phyloP scores from a whole-genome alignment of 23 red algal species.

The Agarophyton chilense region DNA sequence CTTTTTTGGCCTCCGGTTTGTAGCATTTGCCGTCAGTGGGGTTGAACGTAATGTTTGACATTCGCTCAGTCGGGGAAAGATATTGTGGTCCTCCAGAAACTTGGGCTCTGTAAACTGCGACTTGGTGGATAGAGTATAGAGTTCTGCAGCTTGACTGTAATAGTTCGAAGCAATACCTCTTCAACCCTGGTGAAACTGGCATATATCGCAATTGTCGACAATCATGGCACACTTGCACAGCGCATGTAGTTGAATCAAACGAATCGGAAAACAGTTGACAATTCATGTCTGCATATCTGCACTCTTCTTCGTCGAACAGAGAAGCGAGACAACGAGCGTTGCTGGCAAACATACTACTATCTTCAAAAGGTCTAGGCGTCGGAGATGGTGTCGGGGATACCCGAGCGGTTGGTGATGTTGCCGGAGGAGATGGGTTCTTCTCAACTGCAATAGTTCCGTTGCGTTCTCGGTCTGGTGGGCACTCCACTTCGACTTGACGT shows the following conservation, averaged over 20 bases:
- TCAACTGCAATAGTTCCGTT: background rate
- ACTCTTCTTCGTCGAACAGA: constrained; percentile 13
- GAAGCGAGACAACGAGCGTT: constrained; percentile 24
- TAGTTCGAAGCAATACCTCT: constrained; percentile 11
- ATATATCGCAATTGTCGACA: constrained; percentile 17
- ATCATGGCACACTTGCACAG: constrained; percentile 18
- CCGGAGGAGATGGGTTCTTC: background rate
- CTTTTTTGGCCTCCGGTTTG: background rate
- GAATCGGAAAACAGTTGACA: constrained; percentile 20
- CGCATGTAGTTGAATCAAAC: constrained; percentile 13
- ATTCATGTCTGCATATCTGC: background rate
- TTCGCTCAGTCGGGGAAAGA: background rate
- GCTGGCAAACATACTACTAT: constrained; percentile 3
- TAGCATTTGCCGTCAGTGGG: constrained; percentile 5
- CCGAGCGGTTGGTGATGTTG: background rate
- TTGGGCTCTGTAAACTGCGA: background rate
- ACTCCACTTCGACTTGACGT: background rate
- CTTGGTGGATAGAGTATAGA: constrained; percentile 3
- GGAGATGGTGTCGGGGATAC: background rate
- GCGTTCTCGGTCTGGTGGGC: background rate
- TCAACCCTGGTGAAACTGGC: constrained; percentile 12
- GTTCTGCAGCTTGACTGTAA: constrained; percentile 19
- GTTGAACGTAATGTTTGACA: background rate
- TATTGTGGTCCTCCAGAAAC: background rate
- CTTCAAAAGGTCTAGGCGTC: constrained; percentile 12